Percentiles rank a stretch among this genome's conserved stretches.
These are phyloP conservation scores for Globisporangium sylvaticum DNA, from an alignment of 352 stramenopile species.

Conservation along the genomic window DNA sequence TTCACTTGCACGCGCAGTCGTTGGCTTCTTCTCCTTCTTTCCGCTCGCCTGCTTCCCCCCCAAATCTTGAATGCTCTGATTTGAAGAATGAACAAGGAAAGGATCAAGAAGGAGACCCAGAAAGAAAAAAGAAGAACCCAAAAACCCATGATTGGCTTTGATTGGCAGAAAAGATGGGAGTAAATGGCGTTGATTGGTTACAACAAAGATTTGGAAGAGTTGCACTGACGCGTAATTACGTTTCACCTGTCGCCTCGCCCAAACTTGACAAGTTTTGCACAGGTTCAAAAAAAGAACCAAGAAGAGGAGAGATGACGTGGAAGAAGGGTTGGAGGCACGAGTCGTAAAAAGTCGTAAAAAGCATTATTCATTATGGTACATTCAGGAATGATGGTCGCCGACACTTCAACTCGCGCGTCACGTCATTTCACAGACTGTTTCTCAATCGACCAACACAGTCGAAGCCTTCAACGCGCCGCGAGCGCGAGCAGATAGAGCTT, in stretches of 20 bases:
- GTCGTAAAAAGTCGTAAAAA: slow-evolving; percentile 8
- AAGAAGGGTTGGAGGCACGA: neutral
- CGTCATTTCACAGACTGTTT: no score
- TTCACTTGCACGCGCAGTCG: slow-evolving; percentile 6
- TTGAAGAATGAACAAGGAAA: neutral
- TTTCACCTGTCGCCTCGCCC: neutral
- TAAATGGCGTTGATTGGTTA: neutral
- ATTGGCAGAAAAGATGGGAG: neutral
- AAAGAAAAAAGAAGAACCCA: slow-evolving; percentile 6
- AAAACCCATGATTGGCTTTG: neutral
- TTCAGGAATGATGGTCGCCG: neutral
- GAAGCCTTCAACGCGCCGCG: neutral
- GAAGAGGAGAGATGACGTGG: neutral
- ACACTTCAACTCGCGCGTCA: neutral
- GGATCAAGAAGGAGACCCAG: neutral
- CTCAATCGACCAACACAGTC: no score
- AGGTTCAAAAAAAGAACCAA: no score
- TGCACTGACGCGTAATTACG: neutral
- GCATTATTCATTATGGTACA: neutral
- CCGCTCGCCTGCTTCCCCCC: neutral
- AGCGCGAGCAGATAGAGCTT: slow-evolving; percentile 73
- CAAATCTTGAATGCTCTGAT: slow-evolving; percentile 15
- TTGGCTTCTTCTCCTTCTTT: slow-evolving; percentile 10
- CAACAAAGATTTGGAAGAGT: neutral
- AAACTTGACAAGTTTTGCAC: neutral